Base-by-base conservation (phyloP, 1,284 basidiomycete species). In the Leccinum angustisporum region DNA sequence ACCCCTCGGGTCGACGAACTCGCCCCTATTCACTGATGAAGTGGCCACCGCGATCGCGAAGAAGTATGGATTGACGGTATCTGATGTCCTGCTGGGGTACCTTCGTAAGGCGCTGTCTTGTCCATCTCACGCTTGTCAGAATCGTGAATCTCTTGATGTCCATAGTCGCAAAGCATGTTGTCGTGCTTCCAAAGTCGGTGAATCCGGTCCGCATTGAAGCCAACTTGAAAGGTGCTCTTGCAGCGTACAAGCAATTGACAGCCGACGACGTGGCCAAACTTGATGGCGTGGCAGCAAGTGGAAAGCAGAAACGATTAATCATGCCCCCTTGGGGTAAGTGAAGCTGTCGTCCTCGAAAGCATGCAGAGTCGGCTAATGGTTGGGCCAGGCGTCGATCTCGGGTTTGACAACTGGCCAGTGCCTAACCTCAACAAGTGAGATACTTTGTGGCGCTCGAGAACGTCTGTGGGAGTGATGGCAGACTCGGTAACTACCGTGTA, bases 141-240 rank as follows among this genome's bases (percentile, higher is more conserved):
- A 53, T 53, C 54, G 57, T 14, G 11, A 55, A 36, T 48, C 25
- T 30, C 27, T 33, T 43, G 21, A 36, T 25, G 46, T 38, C 13
- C 57, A 54, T 59, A 88, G 88, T 90, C 59, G 78, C 81, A 10
- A 90, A 88, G 73, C 83, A 83, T 55, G 79, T 86, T 60, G 81
- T 91, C 31, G 84, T 86, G 31, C 80, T 94, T 34, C 86, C 91
- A 11, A 93, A 92, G 78, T 92, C 86, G 27, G 90, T 93, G 56
- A 95, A 86, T 0, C 84, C 86, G 38, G 72, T 81, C 43, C 87
- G 94, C 59, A 92, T 95, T 74, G 78, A 81, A 43, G 77, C 85
- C 11, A 95, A 96, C 78, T 74, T 89, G 59, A 77, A 77, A 38
- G 87, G 86, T 34, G 75, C 85, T 16, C 55, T 85, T 27, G 68